Percentiles rank a stretch among this genome's conserved stretches.
Evolutionary conservation across 2,329 filamentous ascomycete species (phyloP).

Genomic region (Trichophyton simii): DNA sequence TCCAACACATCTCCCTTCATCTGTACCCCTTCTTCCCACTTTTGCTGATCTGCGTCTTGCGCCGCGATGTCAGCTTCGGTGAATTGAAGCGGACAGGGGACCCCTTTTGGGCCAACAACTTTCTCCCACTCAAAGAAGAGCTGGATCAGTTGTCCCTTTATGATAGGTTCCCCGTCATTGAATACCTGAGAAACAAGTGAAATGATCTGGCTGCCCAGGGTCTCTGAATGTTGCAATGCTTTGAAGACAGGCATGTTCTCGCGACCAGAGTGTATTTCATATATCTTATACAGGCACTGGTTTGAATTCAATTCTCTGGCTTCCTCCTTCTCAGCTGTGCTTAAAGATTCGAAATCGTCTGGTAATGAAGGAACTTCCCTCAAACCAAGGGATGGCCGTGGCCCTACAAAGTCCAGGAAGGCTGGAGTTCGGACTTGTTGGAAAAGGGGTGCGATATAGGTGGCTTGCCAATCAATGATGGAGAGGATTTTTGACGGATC

Average conservation of each 20-base stretch:
- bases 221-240: conserved; percentile 3
- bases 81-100: conserved; percentile 2
- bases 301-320: background rate
- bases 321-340: background rate
- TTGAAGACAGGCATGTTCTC: conserved; percentile 4
- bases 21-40: conserved; percentile 7
- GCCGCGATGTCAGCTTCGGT: conserved; percentile 3
- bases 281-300: conserved; percentile 6
- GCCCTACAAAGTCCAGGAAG: too few relatives aligned
- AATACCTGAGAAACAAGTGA: conserved; percentile 1
- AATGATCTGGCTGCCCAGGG: conserved; percentile 2
- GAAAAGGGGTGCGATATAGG: background rate
- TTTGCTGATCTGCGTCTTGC: conserved; percentile 5
- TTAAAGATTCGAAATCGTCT: background rate
- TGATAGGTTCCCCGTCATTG: conserved; percentile 6
- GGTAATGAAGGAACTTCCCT: background rate
- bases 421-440: background rate
- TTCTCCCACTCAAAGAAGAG: background rate
- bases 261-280: conserved; percentile 5
- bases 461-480: background rate
- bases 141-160: background rate
- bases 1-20: conserved; percentile 6
- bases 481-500: background rate
- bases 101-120: background rate
- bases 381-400: too few relatives aligned